Conservation (phyloP, 371 early-diverging fungal genomes). For the Zychaea mexicana region DNA sequence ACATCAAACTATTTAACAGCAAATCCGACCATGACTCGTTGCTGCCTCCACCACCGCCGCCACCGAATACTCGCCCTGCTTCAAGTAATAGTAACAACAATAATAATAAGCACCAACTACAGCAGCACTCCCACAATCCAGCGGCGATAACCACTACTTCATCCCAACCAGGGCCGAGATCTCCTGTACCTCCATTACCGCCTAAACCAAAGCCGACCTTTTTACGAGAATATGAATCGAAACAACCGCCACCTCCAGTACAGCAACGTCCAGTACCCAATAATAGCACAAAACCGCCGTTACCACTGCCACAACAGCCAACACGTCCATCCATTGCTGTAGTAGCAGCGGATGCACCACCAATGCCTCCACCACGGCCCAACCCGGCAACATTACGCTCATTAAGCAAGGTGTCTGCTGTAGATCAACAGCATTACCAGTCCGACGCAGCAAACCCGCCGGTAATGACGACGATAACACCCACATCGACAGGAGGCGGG, state of each 20-base stretch:
- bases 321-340: background rate
- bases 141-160: background rate
- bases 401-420: constrained; percentile 3
- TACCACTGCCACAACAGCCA: background rate
- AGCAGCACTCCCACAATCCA: background rate
- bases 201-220: background rate
- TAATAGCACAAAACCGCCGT: background rate
- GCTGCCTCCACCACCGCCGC: constrained; percentile 5
- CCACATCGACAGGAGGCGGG: background rate
- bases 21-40: constrained; percentile 17
- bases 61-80: background rate
- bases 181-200: constrained; percentile 2
- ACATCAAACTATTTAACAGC: constrained; percentile 28
- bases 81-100: too few species aligned
- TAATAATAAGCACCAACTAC: too few species aligned
- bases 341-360: background rate
- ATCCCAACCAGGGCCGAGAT: background rate
- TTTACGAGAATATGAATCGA: background rate
- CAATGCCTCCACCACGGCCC: constrained; percentile 19
- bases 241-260: background rate
- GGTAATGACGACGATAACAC: background rate
- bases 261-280: background rate
- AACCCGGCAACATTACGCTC: constrained; percentile 12
- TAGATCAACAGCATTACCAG: too few species aligned
- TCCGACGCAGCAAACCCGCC: background rate